Percentiles rank a stretch among this genome's conserved stretches.
phyloP scores from a whole-genome alignment of 208 protist species.

The Herpetomonas muscarum region DNA sequence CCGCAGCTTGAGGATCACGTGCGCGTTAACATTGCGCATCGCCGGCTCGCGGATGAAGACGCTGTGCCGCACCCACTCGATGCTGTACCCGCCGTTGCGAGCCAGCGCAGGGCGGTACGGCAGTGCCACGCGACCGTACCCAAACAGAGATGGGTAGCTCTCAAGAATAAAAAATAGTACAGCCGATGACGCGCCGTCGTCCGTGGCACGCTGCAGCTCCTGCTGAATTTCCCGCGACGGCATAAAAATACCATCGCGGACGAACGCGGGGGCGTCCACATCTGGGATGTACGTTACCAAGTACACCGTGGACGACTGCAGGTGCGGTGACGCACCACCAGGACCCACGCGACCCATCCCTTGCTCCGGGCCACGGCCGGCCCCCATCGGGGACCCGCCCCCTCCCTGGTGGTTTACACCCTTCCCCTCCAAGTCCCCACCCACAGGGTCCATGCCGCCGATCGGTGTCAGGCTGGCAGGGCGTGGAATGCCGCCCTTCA shows the following conservation, averaged over 20 bases:
- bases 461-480: constrained; percentile 19
- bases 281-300: constrained; percentile 43
- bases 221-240: constrained; percentile 23
- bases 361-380: constrained; percentile 11
- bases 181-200: constrained; percentile 17
- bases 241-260: constrained; percentile 50
- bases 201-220: constrained; percentile 35
- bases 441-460: constrained; percentile 7
- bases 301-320: constrained; percentile 6
- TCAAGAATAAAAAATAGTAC: constrained; percentile 47
- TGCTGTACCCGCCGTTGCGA: constrained; percentile 19
- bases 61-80: constrained; percentile 67
- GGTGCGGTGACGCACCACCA: constrained; percentile 6
- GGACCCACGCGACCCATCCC: not conserved
- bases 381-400: constrained; percentile 19
- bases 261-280: constrained; percentile 39
- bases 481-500: constrained; percentile 9
- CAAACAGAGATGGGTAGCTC: constrained; percentile 40
- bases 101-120: constrained; percentile 3
- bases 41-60: constrained; percentile 35
- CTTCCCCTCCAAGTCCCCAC: not conserved
- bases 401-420: constrained; percentile 12
- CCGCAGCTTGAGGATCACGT: constrained; percentile 44
- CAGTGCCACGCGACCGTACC: constrained; percentile 39
- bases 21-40: constrained; percentile 17